Evolutionary conservation across 306 rosid genomes (phyloP), one percentile per base, ranked within the genome.

Genomic region (Pyrus communis): DNA sequence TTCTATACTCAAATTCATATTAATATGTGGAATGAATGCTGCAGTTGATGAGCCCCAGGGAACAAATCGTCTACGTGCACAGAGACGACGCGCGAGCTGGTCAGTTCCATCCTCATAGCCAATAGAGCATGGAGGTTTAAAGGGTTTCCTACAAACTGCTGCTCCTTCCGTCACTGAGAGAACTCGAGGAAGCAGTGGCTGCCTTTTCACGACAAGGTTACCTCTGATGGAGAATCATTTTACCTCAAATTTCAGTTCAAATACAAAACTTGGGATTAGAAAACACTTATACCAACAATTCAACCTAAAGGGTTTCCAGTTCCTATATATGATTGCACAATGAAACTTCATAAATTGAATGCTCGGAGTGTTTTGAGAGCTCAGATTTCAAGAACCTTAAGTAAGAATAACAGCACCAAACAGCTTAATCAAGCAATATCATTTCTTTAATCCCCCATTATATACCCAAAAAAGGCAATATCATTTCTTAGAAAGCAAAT

Each of bases 21-120:
- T 82, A 67, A 85, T 74, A 78, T 80, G 78, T 65, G 84, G 76
- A 79, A 85, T 66, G 30, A 77, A 58, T 0, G 54, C 84, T 28
- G 96, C 86, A 62, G 78, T 83, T 21, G 84, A 79, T 57, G 96
- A 91, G 31, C 98, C 94, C 98, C 98, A 94, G 0, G 98, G 98
- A 46, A 94, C 93, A 79, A 94, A 94, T 84, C 90, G 83, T 78
- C 88, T 92, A n/a, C 97, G 95, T 54, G 91, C 97, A 43, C 80
- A 87, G 77, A 94, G 96, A 33, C 96, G 90, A 15, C 93, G 97
- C 22, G 91, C 67, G 45, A 94, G 97, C 60, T 89, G 88, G 40
- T 82, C 77, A 38, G 89, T 84, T 59, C 76, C 67, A 65, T 81
- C 84, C 81, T 69, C 77, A 66, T 84, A 86, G 64, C 91, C 83